phyloP scores from a whole-genome alignment of 345 rosid species.

The Syzygium grande region DNA sequence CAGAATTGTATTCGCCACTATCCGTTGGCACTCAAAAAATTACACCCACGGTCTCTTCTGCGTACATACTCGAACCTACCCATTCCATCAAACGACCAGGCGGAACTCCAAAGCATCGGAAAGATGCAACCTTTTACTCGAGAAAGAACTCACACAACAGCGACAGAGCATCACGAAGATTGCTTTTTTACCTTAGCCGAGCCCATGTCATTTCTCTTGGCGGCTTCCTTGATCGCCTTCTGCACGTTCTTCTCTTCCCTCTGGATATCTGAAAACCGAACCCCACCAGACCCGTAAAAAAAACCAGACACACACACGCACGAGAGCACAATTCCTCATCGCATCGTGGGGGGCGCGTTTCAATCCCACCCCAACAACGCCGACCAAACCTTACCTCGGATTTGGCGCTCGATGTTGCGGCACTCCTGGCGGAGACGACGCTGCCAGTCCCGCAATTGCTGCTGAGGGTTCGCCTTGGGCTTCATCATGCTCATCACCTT shows the following conservation, averaged over 20 bases:
- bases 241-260: slow-evolving; percentile 81
- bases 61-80: neutral
- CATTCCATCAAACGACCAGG: neutral
- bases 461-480: slow-evolving; percentile 79
- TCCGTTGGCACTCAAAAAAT: neutral
- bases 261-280: slow-evolving; percentile 58
- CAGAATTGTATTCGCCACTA: neutral
- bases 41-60: neutral
- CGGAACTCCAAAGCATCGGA: neutral
- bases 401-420: slow-evolving; percentile 91
- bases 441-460: slow-evolving; percentile 84
- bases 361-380: neutral
- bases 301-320: neutral
- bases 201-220: slow-evolving; percentile 80
- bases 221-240: slow-evolving; percentile 86
- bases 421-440: slow-evolving; percentile 84
- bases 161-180: neutral
- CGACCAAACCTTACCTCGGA: slow-evolving; percentile 38
- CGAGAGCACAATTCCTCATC: neutral
- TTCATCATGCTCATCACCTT: slow-evolving; percentile 72
- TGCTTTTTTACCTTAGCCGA: slow-evolving; percentile 64
- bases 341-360: neutral
- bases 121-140: neutral
- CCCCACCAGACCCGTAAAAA: neutral
- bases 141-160: neutral